Evolutionary conservation across 1,284 basidiomycete species (phyloP), one percentile per base, ranked within the genome.

Genomic region (Ganoderma meredithae): DNA sequence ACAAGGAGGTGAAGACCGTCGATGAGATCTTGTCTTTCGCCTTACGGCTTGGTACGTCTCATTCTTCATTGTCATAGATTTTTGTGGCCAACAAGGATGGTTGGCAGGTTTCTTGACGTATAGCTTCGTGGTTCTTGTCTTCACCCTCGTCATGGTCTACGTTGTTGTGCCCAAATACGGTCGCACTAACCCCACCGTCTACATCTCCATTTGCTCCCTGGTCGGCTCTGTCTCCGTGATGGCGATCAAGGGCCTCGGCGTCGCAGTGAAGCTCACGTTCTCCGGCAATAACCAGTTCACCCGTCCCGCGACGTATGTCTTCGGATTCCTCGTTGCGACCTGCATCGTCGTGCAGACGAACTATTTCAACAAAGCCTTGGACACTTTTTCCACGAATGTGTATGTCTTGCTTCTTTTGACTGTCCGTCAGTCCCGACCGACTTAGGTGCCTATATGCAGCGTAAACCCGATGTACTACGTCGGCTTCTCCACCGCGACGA

Each of bases 391-490:
- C 5, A 99, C 97, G 56, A 99, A 99, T 78, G 95, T 99, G 95
- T 96, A 85, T 75, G 95, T 27, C 9, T n/a, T 6, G 1, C 5
- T 43, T 19, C n/a, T 7, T 25, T 17, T 3, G 36, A 1, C 15
- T 22, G 25, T 1, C 36, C 36, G 7, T 9, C 7, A 36, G 7
- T 8, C 36, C 1, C 36, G 36, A 36, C 9, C 9, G 36, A 36
- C 36, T 8, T 36, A 7, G 36, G 2, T 36, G 36, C 39, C 33
- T n/a, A 2, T 36, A 22, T 36, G n/a, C 78, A 95, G 95, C 55
- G 97, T 99, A 68, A 99, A 99, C 79, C 97, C 98, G 0, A 94
- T 98, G 85, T 99, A 99, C 83, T 99, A 97, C 78, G 97, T 99
- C 80, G 93, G 95, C 80, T 99, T 99, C 83, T 97, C 96, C n/a